Conservation (phyloP, 495 filamentous ascomycete species). For the Neurospora discreta region DNA sequence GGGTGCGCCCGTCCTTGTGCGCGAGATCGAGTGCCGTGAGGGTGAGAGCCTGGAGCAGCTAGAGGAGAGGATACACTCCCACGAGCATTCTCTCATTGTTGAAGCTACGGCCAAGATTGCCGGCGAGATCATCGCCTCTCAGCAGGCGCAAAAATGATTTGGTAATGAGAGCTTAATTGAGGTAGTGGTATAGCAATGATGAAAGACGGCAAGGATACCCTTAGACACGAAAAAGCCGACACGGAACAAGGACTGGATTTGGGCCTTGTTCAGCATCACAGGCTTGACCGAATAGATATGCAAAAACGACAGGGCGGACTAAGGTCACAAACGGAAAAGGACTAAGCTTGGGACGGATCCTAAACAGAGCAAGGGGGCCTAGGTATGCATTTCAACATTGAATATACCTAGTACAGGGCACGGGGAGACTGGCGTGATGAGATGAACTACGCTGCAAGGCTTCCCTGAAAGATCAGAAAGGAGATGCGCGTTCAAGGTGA, state of each 20-base stretch:
- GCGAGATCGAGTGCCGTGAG: constrained; percentile 57
- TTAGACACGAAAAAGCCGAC: not conserved
- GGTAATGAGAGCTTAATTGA: not conserved
- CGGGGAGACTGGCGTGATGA: not conserved
- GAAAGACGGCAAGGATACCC: not conserved
- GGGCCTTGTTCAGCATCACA: not conserved
- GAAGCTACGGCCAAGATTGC: constrained; percentile 51
- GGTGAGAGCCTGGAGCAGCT: constrained; percentile 57
- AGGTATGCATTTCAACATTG: not conserved
- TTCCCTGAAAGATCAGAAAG: not conserved
- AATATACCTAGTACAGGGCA: not conserved
- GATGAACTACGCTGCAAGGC: not conserved
- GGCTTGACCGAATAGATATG: not conserved
- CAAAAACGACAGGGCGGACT: not conserved
- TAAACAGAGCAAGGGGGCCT: not conserved
- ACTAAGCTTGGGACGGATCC: not conserved
- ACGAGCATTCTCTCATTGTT: constrained; percentile 61
- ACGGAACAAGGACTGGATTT: not conserved
- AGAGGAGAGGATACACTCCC: constrained; percentile 56
- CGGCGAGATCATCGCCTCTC: constrained; percentile 20
- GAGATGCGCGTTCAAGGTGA: not conserved
- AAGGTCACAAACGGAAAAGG: not conserved
- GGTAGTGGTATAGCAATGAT: not conserved
- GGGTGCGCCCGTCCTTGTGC: constrained; percentile 61
- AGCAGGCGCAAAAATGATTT: not conserved